phyloP scores from a whole-genome alignment of 495 filamentous ascomycete species.

The Neurospora discreta region DNA sequence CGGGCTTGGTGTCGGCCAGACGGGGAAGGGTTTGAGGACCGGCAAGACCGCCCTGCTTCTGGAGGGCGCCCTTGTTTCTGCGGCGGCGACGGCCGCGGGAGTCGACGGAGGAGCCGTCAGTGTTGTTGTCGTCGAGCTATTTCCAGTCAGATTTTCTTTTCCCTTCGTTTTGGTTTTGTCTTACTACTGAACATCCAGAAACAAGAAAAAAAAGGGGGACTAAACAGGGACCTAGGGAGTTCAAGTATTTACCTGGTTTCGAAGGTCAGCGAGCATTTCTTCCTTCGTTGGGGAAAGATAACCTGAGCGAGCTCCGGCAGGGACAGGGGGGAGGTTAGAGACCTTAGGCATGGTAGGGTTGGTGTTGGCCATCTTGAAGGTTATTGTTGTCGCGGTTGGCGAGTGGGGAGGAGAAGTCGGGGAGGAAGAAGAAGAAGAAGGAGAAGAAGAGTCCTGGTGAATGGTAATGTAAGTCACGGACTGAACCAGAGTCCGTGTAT shows the following conservation, averaged over 20 bases:
- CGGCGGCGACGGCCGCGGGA: conserved; percentile 17
- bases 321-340: conserved; percentile 6
- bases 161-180: background rate
- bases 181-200: background rate
- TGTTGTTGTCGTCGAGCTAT: conserved; percentile 19
- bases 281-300: conserved; percentile 8
- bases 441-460: conserved; percentile 38
- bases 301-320: conserved; percentile 3
- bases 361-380: conserved; percentile 10
- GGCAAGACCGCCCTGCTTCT: conserved; percentile 1
- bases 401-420: background rate
- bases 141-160: background rate
- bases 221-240: background rate
- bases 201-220: background rate
- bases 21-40: conserved; percentile 9
- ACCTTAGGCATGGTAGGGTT: conserved; percentile 24
- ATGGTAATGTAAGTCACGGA: conserved; percentile 32
- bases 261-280: conserved; percentile 15
- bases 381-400: background rate
- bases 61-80: conserved; percentile 12
- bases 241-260: conserved; percentile 14
- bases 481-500: conserved; percentile 14
- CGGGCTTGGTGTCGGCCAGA: conserved; percentile 23
- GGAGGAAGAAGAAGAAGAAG: conserved; percentile 2
- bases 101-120: conserved; percentile 17